Base-by-base conservation (phyloP, 768 basidiomycete genomes). In the Lentinula detonsa region DNA sequence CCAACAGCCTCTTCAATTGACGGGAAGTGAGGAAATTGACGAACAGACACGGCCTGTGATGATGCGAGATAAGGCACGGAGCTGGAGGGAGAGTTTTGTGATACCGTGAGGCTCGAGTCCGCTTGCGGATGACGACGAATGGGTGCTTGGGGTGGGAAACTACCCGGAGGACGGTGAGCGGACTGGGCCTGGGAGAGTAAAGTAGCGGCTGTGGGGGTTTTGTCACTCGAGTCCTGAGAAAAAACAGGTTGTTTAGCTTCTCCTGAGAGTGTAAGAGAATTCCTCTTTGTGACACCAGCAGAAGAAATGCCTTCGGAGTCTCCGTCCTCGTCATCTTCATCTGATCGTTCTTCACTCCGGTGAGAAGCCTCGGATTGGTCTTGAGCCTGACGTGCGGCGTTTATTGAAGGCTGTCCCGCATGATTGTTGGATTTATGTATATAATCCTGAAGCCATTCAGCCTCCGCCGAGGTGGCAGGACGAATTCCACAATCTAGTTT, bases 401-500 rank as follows among this genome's bases (percentile, higher is more conserved):
- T 90, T 64, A 86, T 81, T 34, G 88, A 87, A 56, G 83, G 78
- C 70, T 91, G 88, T 6, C 84, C 89, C 6, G 91, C 88, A 66
- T 81, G 88, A 71, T 93, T 93, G 76, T 94, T 94, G 4, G 92
- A 90, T 71, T 91, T 92, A 67, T 91, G 90, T 65, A 93, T 90
- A 73, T 93, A 94, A 66, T 93, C 92, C 71, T 93, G 92, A 28
- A 94, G 82, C 82, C 91, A 94, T 74, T 94, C 92, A 64, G 91
- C 91, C 77, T 94, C 92, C 40, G 91, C 86, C 64, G 90, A 85
- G 35, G 91, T 93, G n/a, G 91, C 90, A 59, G 92, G 93, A 67
- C 92, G 86, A 68, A 94, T 94, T 66, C 92, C 92, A 76, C 92
- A 94, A 82, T 94, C 93, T 90, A 33, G 43, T 9, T 74, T 70